phyloP scores from a whole-genome alignment of 2,329 filamentous ascomycete species.

The Aspergillus fructus region DNA sequence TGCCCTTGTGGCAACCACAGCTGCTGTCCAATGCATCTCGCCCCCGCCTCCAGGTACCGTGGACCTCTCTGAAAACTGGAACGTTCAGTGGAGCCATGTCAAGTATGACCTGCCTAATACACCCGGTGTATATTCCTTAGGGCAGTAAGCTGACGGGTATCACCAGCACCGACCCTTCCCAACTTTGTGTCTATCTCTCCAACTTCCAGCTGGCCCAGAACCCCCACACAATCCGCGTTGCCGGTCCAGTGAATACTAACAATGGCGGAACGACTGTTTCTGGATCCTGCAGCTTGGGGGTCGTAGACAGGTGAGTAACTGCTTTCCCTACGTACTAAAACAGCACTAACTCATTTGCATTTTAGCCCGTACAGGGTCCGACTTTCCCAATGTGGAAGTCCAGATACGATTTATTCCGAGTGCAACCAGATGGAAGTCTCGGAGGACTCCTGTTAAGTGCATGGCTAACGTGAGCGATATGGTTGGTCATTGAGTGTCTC shows the following conservation, averaged over 20 bases:
- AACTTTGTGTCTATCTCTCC: neutral
- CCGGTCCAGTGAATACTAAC: neutral
- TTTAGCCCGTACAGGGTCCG: neutral
- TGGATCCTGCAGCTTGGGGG: too few relatives aligned
- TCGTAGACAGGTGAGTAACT: too few relatives aligned
- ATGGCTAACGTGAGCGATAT: too few relatives aligned
- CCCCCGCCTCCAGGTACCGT: neutral
- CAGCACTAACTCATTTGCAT: neutral
- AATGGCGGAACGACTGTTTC: neutral
- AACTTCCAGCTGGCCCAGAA: neutral
- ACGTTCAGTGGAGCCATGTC: neutral
- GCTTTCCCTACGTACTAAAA: too few relatives aligned
- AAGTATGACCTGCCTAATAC: neutral
- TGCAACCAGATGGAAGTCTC: neutral
- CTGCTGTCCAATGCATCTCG: neutral
- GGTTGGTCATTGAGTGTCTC: neutral
- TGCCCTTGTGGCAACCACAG: neutral
- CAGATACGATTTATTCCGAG: neutral
- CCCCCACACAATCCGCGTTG: neutral
- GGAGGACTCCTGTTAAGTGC: neutral
- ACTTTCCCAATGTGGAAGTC: neutral
- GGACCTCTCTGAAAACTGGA: neutral
- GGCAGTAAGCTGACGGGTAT: too few relatives aligned
- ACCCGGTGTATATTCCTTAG: too few relatives aligned
- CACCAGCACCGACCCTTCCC: neutral